Percentiles rank a stretch among this genome's conserved stretches.
Evolutionary conservation across 495 filamentous ascomycete species (phyloP).

Genomic region (Penicillium dipodomyicola): DNA sequence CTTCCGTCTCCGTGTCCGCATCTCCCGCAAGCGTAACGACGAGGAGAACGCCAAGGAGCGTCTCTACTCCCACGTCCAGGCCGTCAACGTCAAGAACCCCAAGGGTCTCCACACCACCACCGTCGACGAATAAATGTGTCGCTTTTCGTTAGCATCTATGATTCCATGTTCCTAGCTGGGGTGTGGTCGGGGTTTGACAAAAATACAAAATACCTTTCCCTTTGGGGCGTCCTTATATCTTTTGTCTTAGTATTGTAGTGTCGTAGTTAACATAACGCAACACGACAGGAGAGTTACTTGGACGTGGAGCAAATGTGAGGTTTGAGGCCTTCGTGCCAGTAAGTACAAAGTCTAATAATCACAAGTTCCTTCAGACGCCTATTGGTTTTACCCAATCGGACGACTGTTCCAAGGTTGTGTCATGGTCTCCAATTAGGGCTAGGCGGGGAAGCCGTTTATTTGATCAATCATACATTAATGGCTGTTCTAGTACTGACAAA

Average conservation of each 20-base stretch:
- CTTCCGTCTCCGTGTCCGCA: constrained; percentile 93
- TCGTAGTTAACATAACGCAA: not conserved
- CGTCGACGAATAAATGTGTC: constrained; percentile 54
- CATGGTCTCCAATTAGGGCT: not conserved
- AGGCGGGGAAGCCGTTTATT: not conserved
- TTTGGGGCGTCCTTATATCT: constrained; percentile 6
- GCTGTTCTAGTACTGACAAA: too few species aligned
- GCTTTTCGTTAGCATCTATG: constrained; percentile 26
- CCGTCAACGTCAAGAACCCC: constrained; percentile 97
- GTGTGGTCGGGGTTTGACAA: constrained; percentile 32
- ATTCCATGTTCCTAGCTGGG: constrained; percentile 31
- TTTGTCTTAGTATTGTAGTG: constrained; percentile 5
- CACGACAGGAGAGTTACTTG: not conserved
- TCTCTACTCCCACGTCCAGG: constrained; percentile 98
- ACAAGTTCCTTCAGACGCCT: not conserved
- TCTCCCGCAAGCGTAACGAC: constrained; percentile 99
- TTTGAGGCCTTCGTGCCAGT: not conserved
- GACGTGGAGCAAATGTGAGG: not conserved
- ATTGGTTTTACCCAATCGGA: too few species aligned
- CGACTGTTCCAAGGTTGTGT: too few species aligned
- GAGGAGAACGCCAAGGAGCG: constrained; percentile 98
- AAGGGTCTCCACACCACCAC: constrained; percentile 92
- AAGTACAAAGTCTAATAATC: not conserved
- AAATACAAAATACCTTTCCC: constrained; percentile 31
- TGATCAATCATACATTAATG: not conserved